A percentile compares a stretch with the other conserved stretches of the same genome.
Conservation (phyloP, 768 basidiomycete species). For the Russula ochroleuca region DNA sequence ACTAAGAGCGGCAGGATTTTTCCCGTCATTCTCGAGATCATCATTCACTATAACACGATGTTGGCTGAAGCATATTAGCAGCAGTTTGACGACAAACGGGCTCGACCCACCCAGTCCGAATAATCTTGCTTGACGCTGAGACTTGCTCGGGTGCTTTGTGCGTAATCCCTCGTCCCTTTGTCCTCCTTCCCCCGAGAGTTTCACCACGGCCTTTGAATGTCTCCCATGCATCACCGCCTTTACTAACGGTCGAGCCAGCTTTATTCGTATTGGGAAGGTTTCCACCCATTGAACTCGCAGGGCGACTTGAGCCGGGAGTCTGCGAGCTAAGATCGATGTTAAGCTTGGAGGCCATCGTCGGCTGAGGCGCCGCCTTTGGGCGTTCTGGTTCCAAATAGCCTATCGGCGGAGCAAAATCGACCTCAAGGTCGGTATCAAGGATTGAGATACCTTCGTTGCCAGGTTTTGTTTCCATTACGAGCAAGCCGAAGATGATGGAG, state of each 20-base stretch:
- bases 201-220: slow-evolving; percentile 96
- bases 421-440: slow-evolving; percentile 95
- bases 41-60: slow-evolving; percentile 80
- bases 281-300: slow-evolving; percentile 67
- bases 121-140: slow-evolving; percentile 79
- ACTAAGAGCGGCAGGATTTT: slow-evolving; percentile 85
- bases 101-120: slow-evolving; percentile 78
- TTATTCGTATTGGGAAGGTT: slow-evolving; percentile 55
- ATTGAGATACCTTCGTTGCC: slow-evolving; percentile 85
- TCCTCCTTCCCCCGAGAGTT: slow-evolving; percentile 83
- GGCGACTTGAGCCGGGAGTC: slow-evolving; percentile 81
- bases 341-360: slow-evolving; percentile 95
- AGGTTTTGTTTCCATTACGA: slow-evolving; percentile 91
- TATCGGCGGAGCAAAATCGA: slow-evolving; percentile 91
- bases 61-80: slow-evolving; percentile 48
- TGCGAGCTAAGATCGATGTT: slow-evolving; percentile 88
- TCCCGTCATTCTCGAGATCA: slow-evolving; percentile 63
- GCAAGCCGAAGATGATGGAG: slow-evolving; percentile 87
- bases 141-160: slow-evolving; percentile 79
- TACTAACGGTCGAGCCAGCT: slow-evolving; percentile 53
- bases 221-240: slow-evolving; percentile 83
- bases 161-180: slow-evolving; percentile 91
- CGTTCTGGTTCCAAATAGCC: slow-evolving; percentile 94
- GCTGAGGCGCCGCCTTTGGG: slow-evolving; percentile 70
- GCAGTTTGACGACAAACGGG: slow-evolving; percentile 15